Conservation (phyloP, 2,329 filamentous ascomycete genomes). For the Aureobasidium namibiae region DNA sequence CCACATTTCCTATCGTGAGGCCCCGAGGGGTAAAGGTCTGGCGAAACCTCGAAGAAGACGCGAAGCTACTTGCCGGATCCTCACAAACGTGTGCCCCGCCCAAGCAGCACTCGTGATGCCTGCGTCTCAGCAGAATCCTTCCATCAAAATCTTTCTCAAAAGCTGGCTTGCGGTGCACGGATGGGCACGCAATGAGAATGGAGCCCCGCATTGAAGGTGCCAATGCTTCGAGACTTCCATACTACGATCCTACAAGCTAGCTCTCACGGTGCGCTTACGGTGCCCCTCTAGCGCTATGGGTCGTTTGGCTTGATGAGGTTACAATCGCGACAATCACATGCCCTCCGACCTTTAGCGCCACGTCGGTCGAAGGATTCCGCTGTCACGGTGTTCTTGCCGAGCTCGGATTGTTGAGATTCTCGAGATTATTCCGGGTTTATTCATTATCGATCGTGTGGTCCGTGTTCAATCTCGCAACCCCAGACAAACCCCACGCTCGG, state of each 20-base stretch:
- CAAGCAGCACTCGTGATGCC: neutral
- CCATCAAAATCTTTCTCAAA: constrained; percentile 2
- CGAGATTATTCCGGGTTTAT: neutral
- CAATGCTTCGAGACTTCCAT: constrained; percentile 6
- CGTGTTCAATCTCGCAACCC: too few relatives aligned
- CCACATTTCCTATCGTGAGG: constrained; percentile 7
- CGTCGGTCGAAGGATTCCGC: neutral
- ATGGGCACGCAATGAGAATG: neutral
- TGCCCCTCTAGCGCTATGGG: neutral
- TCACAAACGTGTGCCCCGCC: neutral
- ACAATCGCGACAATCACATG: neutral
- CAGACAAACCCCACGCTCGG: neutral
- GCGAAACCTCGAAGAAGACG: neutral
- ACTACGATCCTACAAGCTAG: neutral
- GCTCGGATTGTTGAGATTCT: too few relatives aligned
- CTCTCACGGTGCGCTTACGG: too few relatives aligned
- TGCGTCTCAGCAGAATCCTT: constrained; percentile 10
- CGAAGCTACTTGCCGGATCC: neutral
- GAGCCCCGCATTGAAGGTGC: constrained; percentile 4
- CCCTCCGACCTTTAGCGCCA: neutral
- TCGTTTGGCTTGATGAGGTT: neutral
- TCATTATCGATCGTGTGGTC: neutral
- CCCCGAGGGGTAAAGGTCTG: neutral
- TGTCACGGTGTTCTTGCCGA: neutral
- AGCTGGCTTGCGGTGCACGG: neutral